A percentile compares a stretch with the other conserved stretches of the same genome.
These are phyloP conservation scores for Naegleria fowleri DNA, from an alignment of 208 protist species.

Conservation along the genomic window DNA sequence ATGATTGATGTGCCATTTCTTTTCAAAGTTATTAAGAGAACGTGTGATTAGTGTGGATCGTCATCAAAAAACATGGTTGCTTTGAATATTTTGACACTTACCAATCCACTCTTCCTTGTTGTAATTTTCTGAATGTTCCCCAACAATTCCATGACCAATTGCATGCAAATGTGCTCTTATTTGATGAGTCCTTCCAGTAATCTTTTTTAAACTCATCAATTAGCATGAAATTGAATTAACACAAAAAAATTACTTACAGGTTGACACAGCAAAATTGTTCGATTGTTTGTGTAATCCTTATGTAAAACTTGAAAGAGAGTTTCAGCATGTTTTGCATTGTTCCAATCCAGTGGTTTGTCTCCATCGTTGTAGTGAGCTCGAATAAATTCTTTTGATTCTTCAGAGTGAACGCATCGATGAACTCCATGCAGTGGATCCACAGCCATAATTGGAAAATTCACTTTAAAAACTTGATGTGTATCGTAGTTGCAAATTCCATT, in stretches of 20 bases:
- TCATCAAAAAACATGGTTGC: no score
- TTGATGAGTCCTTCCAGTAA: neutral
- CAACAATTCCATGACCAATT: slow-evolving; percentile 4
- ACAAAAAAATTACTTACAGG: neutral
- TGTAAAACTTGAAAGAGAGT: neutral
- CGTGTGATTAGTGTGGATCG: no score
- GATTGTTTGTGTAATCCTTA: neutral
- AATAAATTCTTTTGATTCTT: neutral
- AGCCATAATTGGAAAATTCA: neutral
- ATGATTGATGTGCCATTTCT: neutral
- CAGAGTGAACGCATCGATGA: neutral
- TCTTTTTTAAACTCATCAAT: neutral
- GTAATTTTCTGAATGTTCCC: neutral
- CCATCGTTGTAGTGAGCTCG: neutral
- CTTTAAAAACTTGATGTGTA: neutral
- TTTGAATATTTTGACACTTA: no score
- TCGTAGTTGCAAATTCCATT: neutral
- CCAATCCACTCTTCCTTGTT: neutral
- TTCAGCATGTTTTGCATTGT: neutral
- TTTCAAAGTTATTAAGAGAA: neutral
- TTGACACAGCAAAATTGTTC: neutral
- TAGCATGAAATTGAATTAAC: neutral
- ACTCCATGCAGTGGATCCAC: neutral
- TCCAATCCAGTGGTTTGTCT: neutral
- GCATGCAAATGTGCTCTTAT: neutral